Evolutionary conservation across 306 rosid genomes (phyloP).

Genomic region (Inga laurina): DNA sequence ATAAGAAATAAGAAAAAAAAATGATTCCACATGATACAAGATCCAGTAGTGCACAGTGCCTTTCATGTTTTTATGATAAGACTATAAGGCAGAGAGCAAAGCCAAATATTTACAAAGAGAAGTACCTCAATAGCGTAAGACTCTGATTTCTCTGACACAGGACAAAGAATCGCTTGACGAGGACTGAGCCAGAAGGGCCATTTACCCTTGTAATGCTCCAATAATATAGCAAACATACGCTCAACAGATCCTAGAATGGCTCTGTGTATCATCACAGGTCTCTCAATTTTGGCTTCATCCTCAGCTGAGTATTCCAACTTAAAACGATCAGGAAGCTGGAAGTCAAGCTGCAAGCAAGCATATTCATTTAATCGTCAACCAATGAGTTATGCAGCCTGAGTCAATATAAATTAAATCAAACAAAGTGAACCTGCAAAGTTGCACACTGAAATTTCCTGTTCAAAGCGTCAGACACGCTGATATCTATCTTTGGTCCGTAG

Average conservation of each 20-base stretch:
- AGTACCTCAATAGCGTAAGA: slow-evolving; percentile 71
- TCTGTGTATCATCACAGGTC: slow-evolving; percentile 95
- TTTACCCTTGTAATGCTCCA: slow-evolving; percentile 95
- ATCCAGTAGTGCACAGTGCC: slow-evolving; percentile 46
- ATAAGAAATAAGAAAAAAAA: background rate
- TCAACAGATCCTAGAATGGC: slow-evolving; percentile 93
- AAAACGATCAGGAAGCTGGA: slow-evolving; percentile 91
- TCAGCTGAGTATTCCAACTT: slow-evolving; percentile 90
- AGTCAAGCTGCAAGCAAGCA: slow-evolving; percentile 85
- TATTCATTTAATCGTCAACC: slow-evolving; percentile 27
- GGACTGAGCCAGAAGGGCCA: slow-evolving; percentile 99
- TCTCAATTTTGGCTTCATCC: slow-evolving; percentile 91
- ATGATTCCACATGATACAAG: background rate
- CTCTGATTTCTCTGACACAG: slow-evolving; percentile 87
- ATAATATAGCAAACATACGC: slow-evolving; percentile 89
- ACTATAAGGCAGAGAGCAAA: slow-evolving; percentile 2
- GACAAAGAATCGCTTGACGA: slow-evolving; percentile 93
- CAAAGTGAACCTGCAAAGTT: slow-evolving; percentile 76
- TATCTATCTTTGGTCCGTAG: slow-evolving; percentile 95
- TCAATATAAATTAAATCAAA: slow-evolving; percentile 1
- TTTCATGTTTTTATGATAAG: slow-evolving; percentile 48
- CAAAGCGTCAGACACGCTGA: slow-evolving; percentile 89
- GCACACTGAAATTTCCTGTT: slow-evolving; percentile 90
- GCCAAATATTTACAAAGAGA: slow-evolving; percentile 16
- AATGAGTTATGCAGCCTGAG: slow-evolving; percentile 17